A percentile compares a stretch with the other conserved stretches of the same genome.
These are phyloP conservation scores for Sugiyamaella americana DNA, from an alignment of 805 yeast genomes.

Conservation along the genomic window DNA sequence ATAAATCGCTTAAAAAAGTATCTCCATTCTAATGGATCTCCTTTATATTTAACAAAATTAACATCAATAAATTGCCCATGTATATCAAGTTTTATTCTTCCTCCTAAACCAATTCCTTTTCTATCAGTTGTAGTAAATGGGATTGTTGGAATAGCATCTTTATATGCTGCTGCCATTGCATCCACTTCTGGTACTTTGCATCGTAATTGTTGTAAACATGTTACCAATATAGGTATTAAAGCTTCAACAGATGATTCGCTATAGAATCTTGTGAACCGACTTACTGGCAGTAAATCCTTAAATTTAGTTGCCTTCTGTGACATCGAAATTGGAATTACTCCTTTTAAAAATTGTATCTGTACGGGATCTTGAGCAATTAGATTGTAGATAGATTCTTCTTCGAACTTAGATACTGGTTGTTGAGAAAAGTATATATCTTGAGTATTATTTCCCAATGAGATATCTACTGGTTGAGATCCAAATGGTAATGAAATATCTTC, in stretches of 20 bases:
- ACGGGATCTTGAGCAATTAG: slow-evolving; percentile 48
- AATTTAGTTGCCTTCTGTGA: slow-evolving; percentile 19
- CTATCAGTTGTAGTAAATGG: slow-evolving; percentile 21
- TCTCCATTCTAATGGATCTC: slow-evolving; percentile 74
- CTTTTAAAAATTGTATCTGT: slow-evolving; percentile 38
- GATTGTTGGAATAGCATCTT: slow-evolving; percentile 8
- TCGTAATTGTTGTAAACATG: slow-evolving; percentile 41
- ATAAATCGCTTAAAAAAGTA: slow-evolving; percentile 54
- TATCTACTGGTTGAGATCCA: slow-evolving; percentile 12
- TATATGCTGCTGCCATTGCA: slow-evolving; percentile 10
- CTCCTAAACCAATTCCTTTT: slow-evolving; percentile 20
- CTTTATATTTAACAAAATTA: slow-evolving; percentile 49
- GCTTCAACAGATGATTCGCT: slow-evolving; percentile 40
- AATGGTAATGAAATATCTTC: neutral
- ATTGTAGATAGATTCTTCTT: slow-evolving; percentile 12
- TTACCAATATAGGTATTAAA: slow-evolving; percentile 37
- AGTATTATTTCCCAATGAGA: neutral
- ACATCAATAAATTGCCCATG: slow-evolving; percentile 36
- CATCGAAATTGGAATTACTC: slow-evolving; percentile 14
- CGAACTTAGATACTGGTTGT: slow-evolving; percentile 25
- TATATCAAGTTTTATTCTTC: slow-evolving; percentile 19
- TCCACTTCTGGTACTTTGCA: slow-evolving; percentile 28
- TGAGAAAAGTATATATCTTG: slow-evolving; percentile 6
- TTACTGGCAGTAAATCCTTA: slow-evolving; percentile 32
- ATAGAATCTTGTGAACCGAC: slow-evolving; percentile 48